These are phyloP conservation scores for Cystobasidium tubakii DNA, from an alignment of 768 basidiomycete genomes.

Conservation along the genomic window DNA sequence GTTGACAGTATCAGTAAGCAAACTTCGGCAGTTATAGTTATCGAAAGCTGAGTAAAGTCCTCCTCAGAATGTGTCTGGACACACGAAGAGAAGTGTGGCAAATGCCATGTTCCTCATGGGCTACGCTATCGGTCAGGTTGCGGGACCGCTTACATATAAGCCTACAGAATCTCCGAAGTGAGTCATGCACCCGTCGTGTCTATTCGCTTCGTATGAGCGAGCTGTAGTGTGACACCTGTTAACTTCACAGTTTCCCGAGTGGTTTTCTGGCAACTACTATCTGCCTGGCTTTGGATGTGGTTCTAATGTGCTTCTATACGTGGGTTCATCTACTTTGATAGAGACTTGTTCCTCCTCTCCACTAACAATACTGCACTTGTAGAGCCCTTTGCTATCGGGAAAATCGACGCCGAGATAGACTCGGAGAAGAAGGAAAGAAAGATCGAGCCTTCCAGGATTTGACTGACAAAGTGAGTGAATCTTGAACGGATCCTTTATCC, in stretches of 20 bases:
- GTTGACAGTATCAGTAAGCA: conserved; percentile 7
- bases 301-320: conserved; percentile 15
- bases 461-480: conserved; percentile 8
- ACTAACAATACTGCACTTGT: not conserved
- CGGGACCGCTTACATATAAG: conserved; percentile 14
- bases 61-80: conserved; percentile 25
- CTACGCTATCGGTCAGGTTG: conserved; percentile 12
- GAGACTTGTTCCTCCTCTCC: not conserved
- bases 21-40: not conserved
- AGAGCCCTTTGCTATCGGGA: not conserved
- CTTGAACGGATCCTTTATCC: too few species aligned
- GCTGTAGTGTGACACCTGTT: too few species aligned
- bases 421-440: not conserved
- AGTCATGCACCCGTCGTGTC: too few species aligned
- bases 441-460: conserved; percentile 23
- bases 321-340: not conserved
- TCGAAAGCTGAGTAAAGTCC: not conserved
- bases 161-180: conserved; percentile 20
- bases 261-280: conserved; percentile 4
- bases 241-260: not conserved
- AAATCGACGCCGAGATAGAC: conserved; percentile 4
- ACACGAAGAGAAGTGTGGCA: conserved; percentile 19
- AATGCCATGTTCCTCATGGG: conserved; percentile 28
- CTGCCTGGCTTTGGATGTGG: conserved; percentile 3
- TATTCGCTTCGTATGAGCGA: too few species aligned